Base-by-base conservation (phyloP, 2,329 filamentous ascomycete species). In the Macrophomina phaseolina region DNA sequence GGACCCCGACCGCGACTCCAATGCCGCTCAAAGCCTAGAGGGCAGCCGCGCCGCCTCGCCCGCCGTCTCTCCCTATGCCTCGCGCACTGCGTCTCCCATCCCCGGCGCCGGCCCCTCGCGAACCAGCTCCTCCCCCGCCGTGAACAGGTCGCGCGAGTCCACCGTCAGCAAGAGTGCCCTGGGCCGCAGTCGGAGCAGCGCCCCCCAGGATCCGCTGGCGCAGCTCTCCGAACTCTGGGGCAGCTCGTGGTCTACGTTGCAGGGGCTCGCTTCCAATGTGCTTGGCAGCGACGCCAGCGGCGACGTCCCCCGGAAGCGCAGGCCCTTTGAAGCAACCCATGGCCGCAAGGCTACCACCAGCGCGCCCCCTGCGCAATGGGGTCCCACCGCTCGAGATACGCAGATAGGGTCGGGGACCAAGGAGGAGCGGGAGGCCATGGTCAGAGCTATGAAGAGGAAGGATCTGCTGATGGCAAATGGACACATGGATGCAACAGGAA, bases 401-500 rank as follows among this genome's bases (percentile, higher is more conserved):
- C 74, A 77, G 18, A 76, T 84, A 45, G 83, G 82, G 11, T 72
- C 74, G 46, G 83, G 83, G 6, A 79, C 81, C 2, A 76, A 77
- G 62, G 82, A 83, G 68, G 81, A 83, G 64, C 74, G 82, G 55
- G 77, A 83, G 61, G 78, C 78, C 49, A 75, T 82, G 69, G 76
- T 85, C 38, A 74, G 83, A 64, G 82, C 81, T 49, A 81, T 82
- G 75, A 84, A 84, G 75, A 76, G 82, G 58, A 81, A 79, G 69
- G 82, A 84, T 66, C 74, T 85, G 68, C 74, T 85, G 67, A 78
- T 74, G 36, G 81, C 81, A 68, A 77, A 75, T 64, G 78, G 78
- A 38, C 73, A 77, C 67, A 72, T 79, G 45, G 82, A 84, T 71
- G 76, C 81, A 0, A 71, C 79, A 23, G 83, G 82, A 36, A 80